Evolutionary conservation across 495 filamentous ascomycete genomes (phyloP).

Genomic region (Bathelium albidoporum): DNA sequence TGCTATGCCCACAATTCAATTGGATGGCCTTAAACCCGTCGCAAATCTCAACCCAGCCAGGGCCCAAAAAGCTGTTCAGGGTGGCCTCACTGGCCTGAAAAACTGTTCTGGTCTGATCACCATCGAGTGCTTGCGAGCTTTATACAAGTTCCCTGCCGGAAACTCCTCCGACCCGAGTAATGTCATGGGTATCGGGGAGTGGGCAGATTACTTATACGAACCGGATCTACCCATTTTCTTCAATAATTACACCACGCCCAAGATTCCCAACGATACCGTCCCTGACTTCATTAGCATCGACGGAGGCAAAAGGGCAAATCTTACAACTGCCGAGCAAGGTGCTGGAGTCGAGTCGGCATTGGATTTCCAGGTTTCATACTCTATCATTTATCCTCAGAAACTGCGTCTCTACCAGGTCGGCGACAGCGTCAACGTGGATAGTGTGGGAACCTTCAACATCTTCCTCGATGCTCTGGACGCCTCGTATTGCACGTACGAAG

Average conservation of each 20-base stretch:
- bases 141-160: constrained; percentile 41
- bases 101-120: constrained; percentile 40
- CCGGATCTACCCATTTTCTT: constrained; percentile 22
- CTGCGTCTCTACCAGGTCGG: constrained; percentile 12
- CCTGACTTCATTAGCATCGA: constrained; percentile 17
- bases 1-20: constrained; percentile 25
- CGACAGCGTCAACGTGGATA: constrained; percentile 14
- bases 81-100: constrained; percentile 21
- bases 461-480: constrained; percentile 18
- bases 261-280: constrained; percentile 10
- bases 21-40: constrained; percentile 14
- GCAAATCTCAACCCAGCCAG: constrained; percentile 5
- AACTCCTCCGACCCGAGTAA: constrained; percentile 34
- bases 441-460: constrained; percentile 17
- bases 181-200: constrained; percentile 43
- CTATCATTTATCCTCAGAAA: constrained; percentile 15
- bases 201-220: constrained; percentile 26
- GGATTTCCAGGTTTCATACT: constrained; percentile 13
- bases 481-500: constrained; percentile 13
- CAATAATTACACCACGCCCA: constrained; percentile 12
- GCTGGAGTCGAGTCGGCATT: constrained; percentile 14
- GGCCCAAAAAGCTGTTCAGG: not conserved
- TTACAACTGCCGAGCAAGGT: constrained; percentile 5
- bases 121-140: constrained; percentile 41
- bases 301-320: constrained; percentile 11